phyloP scores from a whole-genome alignment of 129 eudicot species.

The Daucus carota region DNA sequence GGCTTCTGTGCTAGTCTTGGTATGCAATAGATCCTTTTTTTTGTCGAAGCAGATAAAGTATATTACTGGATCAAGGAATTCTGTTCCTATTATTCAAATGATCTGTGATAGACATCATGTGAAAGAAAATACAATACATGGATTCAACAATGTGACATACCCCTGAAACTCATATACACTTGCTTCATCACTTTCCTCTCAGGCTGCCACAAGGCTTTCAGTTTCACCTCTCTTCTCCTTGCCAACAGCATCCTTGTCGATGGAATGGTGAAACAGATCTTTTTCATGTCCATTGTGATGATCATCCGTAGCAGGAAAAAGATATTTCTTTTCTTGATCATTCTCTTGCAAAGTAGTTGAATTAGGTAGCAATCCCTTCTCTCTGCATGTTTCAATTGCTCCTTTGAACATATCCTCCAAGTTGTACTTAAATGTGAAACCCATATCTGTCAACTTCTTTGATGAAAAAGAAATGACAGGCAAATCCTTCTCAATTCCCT shows the following conservation, averaged over 20 bases:
- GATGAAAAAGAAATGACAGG: slow-evolving; percentile 59
- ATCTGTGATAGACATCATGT: neutral
- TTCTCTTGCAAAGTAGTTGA: slow-evolving; percentile 26
- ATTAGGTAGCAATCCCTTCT: slow-evolving; percentile 73
- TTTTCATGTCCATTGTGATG: slow-evolving; percentile 3
- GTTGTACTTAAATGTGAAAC: slow-evolving; percentile 61
- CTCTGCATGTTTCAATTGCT: slow-evolving; percentile 64
- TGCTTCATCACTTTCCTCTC: neutral
- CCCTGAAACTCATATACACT: neutral
- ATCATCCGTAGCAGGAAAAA: slow-evolving; percentile 21
- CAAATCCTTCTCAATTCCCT: slow-evolving; percentile 47
- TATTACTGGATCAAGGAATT: neutral
- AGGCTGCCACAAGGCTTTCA: neutral
- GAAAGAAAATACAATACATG: neutral
- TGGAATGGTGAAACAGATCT: neutral
- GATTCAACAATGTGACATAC: neutral
- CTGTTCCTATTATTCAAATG: neutral
- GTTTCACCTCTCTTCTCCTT: neutral
- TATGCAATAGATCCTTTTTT: neutral
- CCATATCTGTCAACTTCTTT: slow-evolving; percentile 57
- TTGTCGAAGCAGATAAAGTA: neutral
- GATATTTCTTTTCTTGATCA: slow-evolving; percentile 32
- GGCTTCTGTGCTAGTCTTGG: neutral
- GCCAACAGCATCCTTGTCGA: neutral
- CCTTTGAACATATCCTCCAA: slow-evolving; percentile 77